A percentile compares a stretch with the other conserved stretches of the same genome.
Conservation (phyloP, 2,329 filamentous ascomycete species). For the Clarireedia paspali region DNA sequence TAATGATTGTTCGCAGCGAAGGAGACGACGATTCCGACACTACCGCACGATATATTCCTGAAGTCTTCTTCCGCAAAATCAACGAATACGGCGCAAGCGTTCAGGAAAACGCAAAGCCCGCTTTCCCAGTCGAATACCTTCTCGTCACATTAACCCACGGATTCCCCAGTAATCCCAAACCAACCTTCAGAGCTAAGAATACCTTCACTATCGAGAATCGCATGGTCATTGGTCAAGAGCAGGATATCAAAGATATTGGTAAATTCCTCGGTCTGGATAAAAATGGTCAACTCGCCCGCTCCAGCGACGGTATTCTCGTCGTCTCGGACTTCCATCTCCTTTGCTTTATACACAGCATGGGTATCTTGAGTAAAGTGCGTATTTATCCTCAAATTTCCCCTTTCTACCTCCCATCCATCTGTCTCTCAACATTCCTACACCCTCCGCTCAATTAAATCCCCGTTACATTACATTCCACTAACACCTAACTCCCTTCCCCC, state of each 20-base stretch:
- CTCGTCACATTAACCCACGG: slow-evolving; percentile 94
- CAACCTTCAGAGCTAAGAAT: slow-evolving; percentile 59
- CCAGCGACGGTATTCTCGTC: slow-evolving; percentile 53
- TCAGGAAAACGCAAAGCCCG: slow-evolving; percentile 93
- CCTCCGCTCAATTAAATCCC: not conserved
- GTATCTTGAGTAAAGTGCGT: slow-evolving; percentile 75
- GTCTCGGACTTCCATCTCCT: slow-evolving; percentile 93
- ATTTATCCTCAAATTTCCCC: slow-evolving; percentile 13
- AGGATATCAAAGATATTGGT: slow-evolving; percentile 64
- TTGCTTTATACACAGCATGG: slow-evolving; percentile 75
- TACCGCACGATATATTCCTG: slow-evolving; percentile 82
- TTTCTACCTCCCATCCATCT: not conserved
- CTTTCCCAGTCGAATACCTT: slow-evolving; percentile 93
- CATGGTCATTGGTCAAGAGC: slow-evolving; percentile 74
- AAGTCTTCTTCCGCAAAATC: slow-evolving; percentile 91
- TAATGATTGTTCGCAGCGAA: slow-evolving; percentile 92
- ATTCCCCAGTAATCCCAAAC: slow-evolving; percentile 75
- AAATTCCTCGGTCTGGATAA: slow-evolving; percentile 57
- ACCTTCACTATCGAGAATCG: slow-evolving; percentile 89
- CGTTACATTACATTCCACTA: not conserved
- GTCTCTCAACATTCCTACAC: too few species aligned
- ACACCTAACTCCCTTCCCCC: not conserved
- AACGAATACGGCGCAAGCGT: slow-evolving; percentile 97
- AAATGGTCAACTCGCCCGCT: slow-evolving; percentile 47
- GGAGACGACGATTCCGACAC: slow-evolving; percentile 64